Base-by-base conservation (phyloP, 192 early-diverging fungal genomes). In the Anaeromyces robustus region DNA sequence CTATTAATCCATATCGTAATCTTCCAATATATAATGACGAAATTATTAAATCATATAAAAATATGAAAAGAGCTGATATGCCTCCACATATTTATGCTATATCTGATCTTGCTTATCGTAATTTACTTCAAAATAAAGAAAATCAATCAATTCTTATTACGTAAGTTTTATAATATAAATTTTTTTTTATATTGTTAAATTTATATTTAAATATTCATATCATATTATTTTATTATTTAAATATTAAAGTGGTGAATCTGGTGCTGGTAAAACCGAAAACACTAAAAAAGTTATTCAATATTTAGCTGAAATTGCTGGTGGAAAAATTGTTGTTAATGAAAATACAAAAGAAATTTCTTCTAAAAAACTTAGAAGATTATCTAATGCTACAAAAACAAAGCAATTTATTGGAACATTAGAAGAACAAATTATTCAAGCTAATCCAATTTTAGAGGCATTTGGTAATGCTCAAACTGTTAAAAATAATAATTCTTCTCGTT, bases 251-350 rank as follows among this genome's bases (percentile, higher is more conserved):
- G 98, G 98, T 80, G 98, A 99, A 88, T 97, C 96, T 29, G 98
- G 98, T 77, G 97, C 97, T 14, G 98, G 98, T 79, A 99, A 99
- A 87, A 99, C 98, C 13, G 98, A 99, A 88, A 98, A 98, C 88
- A 99, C 97, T 18, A 99, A 99, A 82, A 97, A 96, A 80, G 96
- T 98, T 32, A 98, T 99, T 82, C 97, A 98, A 87, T 98, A 98
- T 86, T 88, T 99, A 77, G 95, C 97, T 1, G 89, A 95, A 9
- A 93, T 97, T 78, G 95, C 96, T 14, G 85, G 90, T 18, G 93
- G 52, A 68, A 68, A 68, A 68, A 68, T 68, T n/a, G 11, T 68
- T 68, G 52, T 68, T 26, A 68, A 68, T 68, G 52, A 68, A 68
- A 68, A 18, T n/a, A 68, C 52, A 68, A 68, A 68, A 68, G 84